phyloP scores from a whole-genome alignment of 371 early-diverging fungal genomes.

The Mortierella sp. region DNA sequence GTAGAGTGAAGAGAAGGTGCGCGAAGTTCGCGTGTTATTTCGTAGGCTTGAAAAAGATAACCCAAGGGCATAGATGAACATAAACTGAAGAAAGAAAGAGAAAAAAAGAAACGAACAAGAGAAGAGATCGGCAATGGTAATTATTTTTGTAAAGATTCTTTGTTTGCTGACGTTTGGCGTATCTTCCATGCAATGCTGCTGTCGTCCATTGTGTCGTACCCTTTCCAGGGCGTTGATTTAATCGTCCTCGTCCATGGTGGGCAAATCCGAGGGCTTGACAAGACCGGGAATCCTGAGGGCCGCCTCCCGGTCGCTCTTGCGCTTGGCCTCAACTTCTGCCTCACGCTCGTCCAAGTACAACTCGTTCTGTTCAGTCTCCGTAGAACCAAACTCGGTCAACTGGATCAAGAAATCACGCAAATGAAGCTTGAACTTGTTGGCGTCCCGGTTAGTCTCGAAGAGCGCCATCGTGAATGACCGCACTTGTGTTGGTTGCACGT shows the following conservation, averaged over 20 bases:
- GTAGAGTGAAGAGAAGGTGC: background rate
- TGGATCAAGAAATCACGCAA: slow-evolving; percentile 98
- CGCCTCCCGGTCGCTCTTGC: slow-evolving; percentile 83
- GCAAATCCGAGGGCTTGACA: slow-evolving; percentile 94
- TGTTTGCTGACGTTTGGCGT: background rate
- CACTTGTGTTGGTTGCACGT: slow-evolving; percentile 89
- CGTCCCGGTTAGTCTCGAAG: slow-evolving; percentile 84
- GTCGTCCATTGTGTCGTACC: background rate
- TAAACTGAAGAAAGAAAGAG: background rate
- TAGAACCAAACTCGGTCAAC: slow-evolving; percentile 66
- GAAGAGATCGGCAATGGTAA: background rate
- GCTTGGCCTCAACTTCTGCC: slow-evolving; percentile 84
- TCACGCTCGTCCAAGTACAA: slow-evolving; percentile 95
- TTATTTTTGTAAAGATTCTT: background rate
- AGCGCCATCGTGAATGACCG: slow-evolving; percentile 90
- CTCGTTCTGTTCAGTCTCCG: slow-evolving; percentile 81
- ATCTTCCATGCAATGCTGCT: background rate
- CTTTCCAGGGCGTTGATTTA: slow-evolving; percentile 21
- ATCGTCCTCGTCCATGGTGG: slow-evolving; percentile 78
- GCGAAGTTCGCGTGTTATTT: background rate
- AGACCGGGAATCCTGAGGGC: slow-evolving; percentile 96
- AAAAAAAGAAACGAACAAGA: background rate
- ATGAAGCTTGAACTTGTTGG: slow-evolving; percentile 88
- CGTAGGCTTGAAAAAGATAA: background rate
- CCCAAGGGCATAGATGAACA: slow-evolving; percentile 3